Percentiles rank a stretch among this genome's conserved stretches.
Conservation (phyloP, 164 flowering plant species). For the Sextonia rubra region DNA sequence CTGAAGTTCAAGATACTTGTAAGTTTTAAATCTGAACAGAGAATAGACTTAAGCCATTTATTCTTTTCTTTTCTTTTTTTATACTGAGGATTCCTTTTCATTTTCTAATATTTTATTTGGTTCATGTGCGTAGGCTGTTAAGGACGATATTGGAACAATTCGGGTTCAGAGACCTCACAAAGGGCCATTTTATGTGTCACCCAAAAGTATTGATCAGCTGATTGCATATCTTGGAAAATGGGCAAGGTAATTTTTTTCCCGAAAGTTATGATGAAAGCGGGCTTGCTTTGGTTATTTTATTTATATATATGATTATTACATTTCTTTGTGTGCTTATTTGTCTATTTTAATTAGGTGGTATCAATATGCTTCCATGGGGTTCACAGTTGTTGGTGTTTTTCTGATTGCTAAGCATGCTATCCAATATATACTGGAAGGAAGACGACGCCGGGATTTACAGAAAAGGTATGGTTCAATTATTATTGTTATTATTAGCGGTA, state of each 20-base stretch:
- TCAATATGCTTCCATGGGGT: slow-evolving; percentile 77
- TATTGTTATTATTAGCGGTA: background rate
- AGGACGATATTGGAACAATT: slow-evolving; percentile 87
- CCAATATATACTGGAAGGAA: slow-evolving; percentile 62
- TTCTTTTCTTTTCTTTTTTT: background rate
- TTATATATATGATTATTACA: background rate
- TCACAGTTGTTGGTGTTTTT: slow-evolving; percentile 69
- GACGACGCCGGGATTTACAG: slow-evolving; percentile 65
- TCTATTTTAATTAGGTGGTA: slow-evolving; percentile 56
- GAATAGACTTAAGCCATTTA: background rate
- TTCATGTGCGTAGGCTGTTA: slow-evolving; percentile 58
- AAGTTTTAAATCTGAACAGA: background rate
- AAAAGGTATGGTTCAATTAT: slow-evolving; percentile 42
- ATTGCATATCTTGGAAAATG: slow-evolving; percentile 82
- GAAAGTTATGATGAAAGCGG: background rate
- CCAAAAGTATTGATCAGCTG: slow-evolving; percentile 81
- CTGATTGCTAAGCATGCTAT: slow-evolving; percentile 74
- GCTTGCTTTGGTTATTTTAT: slow-evolving; percentile 6
- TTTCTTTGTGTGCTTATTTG: too few relatives aligned
- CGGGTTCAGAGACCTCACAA: slow-evolving; percentile 82
- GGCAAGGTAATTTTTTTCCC: slow-evolving; percentile 72
- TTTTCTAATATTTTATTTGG: background rate
- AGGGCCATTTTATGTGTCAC: slow-evolving; percentile 92
- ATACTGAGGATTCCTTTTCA: background rate
- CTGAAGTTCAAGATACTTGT: background rate